Percentiles rank a stretch among this genome's conserved stretches.
Conservation (phyloP, 192 early-diverging fungal genomes). For the Backusella macrospora region DNA sequence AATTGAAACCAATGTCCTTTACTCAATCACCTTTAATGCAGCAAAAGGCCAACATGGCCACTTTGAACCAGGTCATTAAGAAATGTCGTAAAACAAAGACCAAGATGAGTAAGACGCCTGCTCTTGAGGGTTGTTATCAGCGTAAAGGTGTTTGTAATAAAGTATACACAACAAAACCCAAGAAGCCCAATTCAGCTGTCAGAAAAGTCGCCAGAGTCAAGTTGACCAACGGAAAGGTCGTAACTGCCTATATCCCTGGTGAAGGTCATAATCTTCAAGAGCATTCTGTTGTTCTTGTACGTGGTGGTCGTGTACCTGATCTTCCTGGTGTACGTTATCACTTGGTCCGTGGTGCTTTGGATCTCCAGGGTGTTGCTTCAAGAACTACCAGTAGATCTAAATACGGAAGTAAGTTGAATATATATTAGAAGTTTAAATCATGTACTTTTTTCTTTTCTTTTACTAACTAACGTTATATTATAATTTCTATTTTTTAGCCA, state of each 20-base stretch:
- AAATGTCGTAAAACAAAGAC: slow-evolving; percentile 73
- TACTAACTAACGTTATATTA: too few relatives aligned
- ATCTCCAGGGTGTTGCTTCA: slow-evolving; percentile 93
- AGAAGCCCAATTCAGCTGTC: slow-evolving; percentile 98
- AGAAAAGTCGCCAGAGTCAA: slow-evolving; percentile 92
- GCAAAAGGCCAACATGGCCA: slow-evolving; percentile 64
- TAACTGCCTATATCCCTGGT: slow-evolving; percentile 96
- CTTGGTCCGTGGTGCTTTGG: slow-evolving; percentile 88
- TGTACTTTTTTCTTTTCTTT: slow-evolving; percentile 6
- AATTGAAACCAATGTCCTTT: slow-evolving; percentile 13
- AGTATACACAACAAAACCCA: slow-evolving; percentile 94
- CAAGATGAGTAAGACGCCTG: slow-evolving; percentile 75
- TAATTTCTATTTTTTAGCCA: slow-evolving; percentile 29
- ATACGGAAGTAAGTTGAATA: slow-evolving; percentile 80
- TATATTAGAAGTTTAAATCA: slow-evolving; percentile 5
- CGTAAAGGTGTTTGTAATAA: slow-evolving; percentile 94
- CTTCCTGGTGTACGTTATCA: slow-evolving; percentile 98
- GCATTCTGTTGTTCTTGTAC: slow-evolving; percentile 93
- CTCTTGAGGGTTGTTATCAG: slow-evolving; percentile 85
- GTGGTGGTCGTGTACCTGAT: slow-evolving; percentile 95
- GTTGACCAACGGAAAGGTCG: slow-evolving; percentile 88
- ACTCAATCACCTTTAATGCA: slow-evolving; percentile 10
- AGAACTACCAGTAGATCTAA: slow-evolving; percentile 83
- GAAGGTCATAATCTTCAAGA: slow-evolving; percentile 99
- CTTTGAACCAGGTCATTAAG: slow-evolving; percentile 92